Evolutionary conservation across 1,284 basidiomycete species (phyloP), one percentile per base, ranked within the genome.

Genomic region (Wallemia hederae): DNA sequence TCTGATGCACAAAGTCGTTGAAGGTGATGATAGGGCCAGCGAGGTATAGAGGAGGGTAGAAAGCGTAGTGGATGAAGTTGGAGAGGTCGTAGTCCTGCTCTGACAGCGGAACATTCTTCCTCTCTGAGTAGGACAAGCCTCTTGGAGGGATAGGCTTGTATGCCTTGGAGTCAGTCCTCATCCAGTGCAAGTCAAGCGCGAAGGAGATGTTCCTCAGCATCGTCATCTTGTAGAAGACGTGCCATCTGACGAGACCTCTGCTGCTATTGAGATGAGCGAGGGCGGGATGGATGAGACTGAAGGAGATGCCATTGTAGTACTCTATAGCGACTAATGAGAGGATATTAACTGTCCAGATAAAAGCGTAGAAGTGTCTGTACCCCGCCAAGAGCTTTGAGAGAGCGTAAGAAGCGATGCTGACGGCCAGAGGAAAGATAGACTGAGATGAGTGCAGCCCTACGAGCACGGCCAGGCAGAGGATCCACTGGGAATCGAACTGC

Each of bases 21-120:
- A 90, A 97, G 1, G 89, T 85, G 71, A 97, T 81, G 66, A 98
- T 92, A 0, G 94, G 92, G 0, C 94, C 92, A 0, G 87, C 92
- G 60, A 98, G 85, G 70, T 96, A 98, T 14, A 98, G 73, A 0
- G 92, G 91, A 0, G 91, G 81, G 67, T 98, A 98, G 5, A 92
- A 72, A 24, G 77, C 75, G 67, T 97, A 97, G 22, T 80, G 74
- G 24, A 86, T 62, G 67, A 80, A 86, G 65, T 80, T 78, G 24
- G 65, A 39, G 62, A 79, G 77, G 2, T 66, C 66, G 68, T 84
- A 87, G 29, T 74, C 69, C 2, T 74, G 72, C 19, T 73, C 66
- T 1, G 74, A 61, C 60, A 80, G 77, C 1, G 74, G 67, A 0
- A 71, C 71, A 3, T 67, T 67, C 1, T 73, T 71, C 55, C 88